Base-by-base conservation (phyloP, 345 rosid species). In the Moringa oleifera region DNA sequence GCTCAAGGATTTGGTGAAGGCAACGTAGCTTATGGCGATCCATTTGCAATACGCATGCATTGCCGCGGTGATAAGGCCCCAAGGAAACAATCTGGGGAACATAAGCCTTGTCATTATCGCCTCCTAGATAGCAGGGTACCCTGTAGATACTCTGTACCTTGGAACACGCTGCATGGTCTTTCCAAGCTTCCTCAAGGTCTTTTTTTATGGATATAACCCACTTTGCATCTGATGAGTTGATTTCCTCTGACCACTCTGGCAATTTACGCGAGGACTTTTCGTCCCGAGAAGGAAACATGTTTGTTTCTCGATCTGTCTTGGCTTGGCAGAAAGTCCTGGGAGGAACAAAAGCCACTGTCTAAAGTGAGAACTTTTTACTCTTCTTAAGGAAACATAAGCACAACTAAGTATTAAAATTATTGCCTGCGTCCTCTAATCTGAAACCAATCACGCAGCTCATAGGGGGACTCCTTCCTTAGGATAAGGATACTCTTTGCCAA, bases 21-120 rank as follows among this genome's bases (percentile, higher is more conserved):
- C 89, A 77, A 1, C 93, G 88, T 91, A 93, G 89, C 68, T 92
- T 89, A 69, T 89, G 97, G 37, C 78, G 79, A 20, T 89, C 95
- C 96, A 87, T 84, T 52, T 79, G 79, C 33, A 88, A 80, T 1
- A 87, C 80, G 7, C 87, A 84, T 64, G 65, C 77, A 79, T 81
- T 86, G 16, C 86, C 87, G 11, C 85, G 91, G 68, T 92, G 93
- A 71, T 85, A 92, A 16, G 98, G 96, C 67, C 95, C 95, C 46
- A 89, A 54, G 6, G 96, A 92, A 45, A 84, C 86, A 6, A 75
- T 80, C 67, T n/a, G 98, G 22, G 98, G 98, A 18, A 79, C 76
- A 65, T 83, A 83, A 24, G 90, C 91, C 53, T 79, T 87, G 68
- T 87, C 85, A 58, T 92, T 93, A n/a, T 80, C 87, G 50, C 84